Base-by-base conservation (phyloP, 768 basidiomycete genomes). In the Multifurca ochricompacta region DNA sequence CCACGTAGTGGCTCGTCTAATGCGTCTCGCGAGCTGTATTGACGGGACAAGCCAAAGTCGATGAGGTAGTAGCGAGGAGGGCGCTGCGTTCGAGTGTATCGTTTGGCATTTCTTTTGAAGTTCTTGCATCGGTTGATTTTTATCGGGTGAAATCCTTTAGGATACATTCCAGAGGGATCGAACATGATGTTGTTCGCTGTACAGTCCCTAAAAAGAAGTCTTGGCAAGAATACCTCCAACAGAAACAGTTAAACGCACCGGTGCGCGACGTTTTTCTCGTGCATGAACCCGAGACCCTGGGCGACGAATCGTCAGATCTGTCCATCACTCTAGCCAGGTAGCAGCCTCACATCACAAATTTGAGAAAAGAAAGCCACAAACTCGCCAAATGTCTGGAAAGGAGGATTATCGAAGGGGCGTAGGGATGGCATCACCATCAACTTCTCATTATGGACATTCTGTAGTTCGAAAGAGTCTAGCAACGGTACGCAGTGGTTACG, bases 11-110 rank as follows among this genome's bases (percentile, higher is more conserved):
- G 66, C 5, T 56, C 39, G 28, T 67, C 70, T 0, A 55, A 56
- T 0, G 72, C 52, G 5, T 69, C 60, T 0, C 63, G 44, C 0
- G 70, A 66, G 1, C 54, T 60, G 40, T 68, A 74, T 1, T 45
- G 59, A 0, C 64, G 61, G 14, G 73, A 72, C 1, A 73, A 36
- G 0, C 70, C 71, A 11, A 73, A 72, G 37, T 72, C 72, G 27
- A 71, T 70, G 39, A 71, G 49, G 37, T 63, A 70, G 48, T 73
- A 73, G 42, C 65, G 68, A 0, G 59, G 58, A 0, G 70, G 68
- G 1, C 56, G 54, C 11, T 56, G 44, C 5, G 70, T 72, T 18
- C 70, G 68, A 0, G 65, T 68, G 32, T 50, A 64, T 31, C 65
- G 60, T 3, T 62, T 66, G 0, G 65, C 66, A 6, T 10, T 25